Conservation (phyloP, 2,329 filamentous ascomycete genomes). For the Pseudogymnoascus sp. region DNA sequence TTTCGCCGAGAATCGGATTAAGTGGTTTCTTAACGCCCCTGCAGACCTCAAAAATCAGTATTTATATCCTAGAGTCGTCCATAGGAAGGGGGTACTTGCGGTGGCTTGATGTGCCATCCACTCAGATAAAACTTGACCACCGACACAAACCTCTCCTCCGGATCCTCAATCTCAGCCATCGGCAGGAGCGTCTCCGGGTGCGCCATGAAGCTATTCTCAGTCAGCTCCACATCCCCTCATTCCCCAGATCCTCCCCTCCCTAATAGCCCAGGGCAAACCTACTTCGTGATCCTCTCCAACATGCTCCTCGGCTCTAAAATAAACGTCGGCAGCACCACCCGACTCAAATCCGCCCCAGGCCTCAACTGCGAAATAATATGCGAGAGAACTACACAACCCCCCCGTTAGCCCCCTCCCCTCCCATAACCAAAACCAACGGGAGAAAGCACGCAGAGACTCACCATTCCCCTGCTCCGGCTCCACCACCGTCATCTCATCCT, state of each 20-base stretch:
- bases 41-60: background rate
- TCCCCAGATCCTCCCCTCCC: background rate
- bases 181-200: constrained; percentile 91
- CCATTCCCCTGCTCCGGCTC: constrained; percentile 92
- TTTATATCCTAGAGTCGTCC: background rate
- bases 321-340: constrained; percentile 92
- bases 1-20: constrained; percentile 92
- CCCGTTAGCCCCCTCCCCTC: constrained; percentile 15
- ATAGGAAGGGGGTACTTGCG: constrained; percentile 48
- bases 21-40: constrained; percentile 97
- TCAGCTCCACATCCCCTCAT: constrained; percentile 12
- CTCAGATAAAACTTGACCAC: constrained; percentile 98
- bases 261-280: constrained; percentile 28
- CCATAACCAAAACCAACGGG: background rate
- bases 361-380: constrained; percentile 97
- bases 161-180: constrained; percentile 81
- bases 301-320: constrained; percentile 97
- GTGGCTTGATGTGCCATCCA: constrained; percentile 97
- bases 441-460: constrained; percentile 36
- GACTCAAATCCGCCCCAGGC: constrained; percentile 87
- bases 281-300: constrained; percentile 99
- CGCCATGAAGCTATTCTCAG: constrained; percentile 78
- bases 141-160: constrained; percentile 78
- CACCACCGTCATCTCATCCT: constrained; percentile 72
- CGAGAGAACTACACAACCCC: constrained; percentile 59